These are phyloP conservation scores for Venustampulla echinocandica DNA, from an alignment of 495 filamentous ascomycete genomes.

Conservation along the genomic window DNA sequence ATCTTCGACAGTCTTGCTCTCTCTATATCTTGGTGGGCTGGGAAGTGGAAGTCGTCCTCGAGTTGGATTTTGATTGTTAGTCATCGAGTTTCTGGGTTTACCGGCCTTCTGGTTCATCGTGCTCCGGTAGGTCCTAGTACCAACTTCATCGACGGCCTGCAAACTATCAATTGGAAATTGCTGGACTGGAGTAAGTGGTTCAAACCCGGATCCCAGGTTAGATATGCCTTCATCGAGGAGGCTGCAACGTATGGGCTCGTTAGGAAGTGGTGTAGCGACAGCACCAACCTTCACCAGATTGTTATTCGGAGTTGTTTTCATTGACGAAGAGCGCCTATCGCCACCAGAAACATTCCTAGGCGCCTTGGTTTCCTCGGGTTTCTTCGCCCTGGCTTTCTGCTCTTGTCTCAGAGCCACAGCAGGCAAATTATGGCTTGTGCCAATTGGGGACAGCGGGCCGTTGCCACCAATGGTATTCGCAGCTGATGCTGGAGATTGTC, in stretches of 20 bases:
- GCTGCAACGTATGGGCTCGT: not conserved
- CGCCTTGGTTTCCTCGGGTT: too few relatives aligned
- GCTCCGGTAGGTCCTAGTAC: conserved; percentile 13
- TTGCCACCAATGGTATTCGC: not conserved
- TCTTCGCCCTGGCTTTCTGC: too few relatives aligned
- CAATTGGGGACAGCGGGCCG: not conserved
- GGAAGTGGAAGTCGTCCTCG: conserved; percentile 10
- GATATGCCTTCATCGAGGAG: conserved; percentile 7
- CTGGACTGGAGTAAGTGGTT: conserved; percentile 1
- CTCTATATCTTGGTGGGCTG: conserved; percentile 4
- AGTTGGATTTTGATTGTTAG: not conserved
- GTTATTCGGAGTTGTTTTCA: too few relatives aligned
- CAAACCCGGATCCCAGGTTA: not conserved
- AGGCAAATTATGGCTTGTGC: not conserved
- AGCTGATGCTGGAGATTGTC: conserved; percentile 11
- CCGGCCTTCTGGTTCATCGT: conserved; percentile 29
- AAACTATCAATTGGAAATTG: not conserved
- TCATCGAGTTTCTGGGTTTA: conserved; percentile 2
- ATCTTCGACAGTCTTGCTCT: not conserved
- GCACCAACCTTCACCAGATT: too few relatives aligned
- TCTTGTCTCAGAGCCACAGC: too few relatives aligned
- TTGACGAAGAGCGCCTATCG: too few relatives aligned
- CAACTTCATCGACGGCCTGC: conserved; percentile 7
- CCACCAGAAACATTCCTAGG: too few relatives aligned
- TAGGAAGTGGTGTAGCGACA: too few relatives aligned